Percentiles rank a stretch among this genome's conserved stretches.
These are phyloP conservation scores for Diaporthe nobilis DNA, from an alignment of 2,329 filamentous ascomycete species.

Conservation along the genomic window DNA sequence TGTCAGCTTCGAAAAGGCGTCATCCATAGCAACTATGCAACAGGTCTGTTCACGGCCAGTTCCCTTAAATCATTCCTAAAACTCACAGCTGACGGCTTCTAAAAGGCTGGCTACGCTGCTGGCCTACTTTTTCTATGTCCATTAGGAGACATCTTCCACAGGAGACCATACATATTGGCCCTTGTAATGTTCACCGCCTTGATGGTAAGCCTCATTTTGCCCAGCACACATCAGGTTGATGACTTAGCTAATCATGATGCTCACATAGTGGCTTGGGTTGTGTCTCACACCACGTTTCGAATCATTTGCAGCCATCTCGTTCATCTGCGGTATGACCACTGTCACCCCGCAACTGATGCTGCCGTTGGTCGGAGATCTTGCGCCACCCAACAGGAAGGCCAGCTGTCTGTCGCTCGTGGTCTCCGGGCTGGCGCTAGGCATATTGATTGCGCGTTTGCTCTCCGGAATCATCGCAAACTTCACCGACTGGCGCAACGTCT, in stretches of 20 bases:
- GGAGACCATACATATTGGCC: constrained; percentile 77
- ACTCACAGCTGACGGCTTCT: not conserved
- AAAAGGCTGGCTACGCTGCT: constrained; percentile 77
- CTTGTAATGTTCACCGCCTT: constrained; percentile 78
- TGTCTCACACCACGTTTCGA: constrained; percentile 77
- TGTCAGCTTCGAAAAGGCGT: constrained; percentile 78
- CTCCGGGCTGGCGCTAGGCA: constrained; percentile 80
- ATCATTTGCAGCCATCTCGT: constrained; percentile 78
- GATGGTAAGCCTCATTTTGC: constrained; percentile 62
- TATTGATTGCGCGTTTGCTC: constrained; percentile 82
- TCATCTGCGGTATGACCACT: constrained; percentile 81
- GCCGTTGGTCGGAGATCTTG: constrained; percentile 83
- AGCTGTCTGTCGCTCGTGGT: constrained; percentile 81
- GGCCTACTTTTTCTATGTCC: constrained; percentile 83
- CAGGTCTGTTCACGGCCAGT: constrained; percentile 57
- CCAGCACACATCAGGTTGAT: not conserved
- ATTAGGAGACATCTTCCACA: constrained; percentile 77
- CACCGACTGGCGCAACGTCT: constrained; percentile 81
- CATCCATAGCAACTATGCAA: constrained; percentile 79
- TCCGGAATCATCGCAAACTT: constrained; percentile 83
- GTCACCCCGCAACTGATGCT: constrained; percentile 87
- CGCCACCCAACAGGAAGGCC: constrained; percentile 76
- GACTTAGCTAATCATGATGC: not conserved
- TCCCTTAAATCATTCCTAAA: no score
- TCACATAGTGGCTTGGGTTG: constrained; percentile 73